Percentiles rank a stretch among this genome's conserved stretches.
Conservation (phyloP, 140 eudicot genomes). For the Senecio squalidus region DNA sequence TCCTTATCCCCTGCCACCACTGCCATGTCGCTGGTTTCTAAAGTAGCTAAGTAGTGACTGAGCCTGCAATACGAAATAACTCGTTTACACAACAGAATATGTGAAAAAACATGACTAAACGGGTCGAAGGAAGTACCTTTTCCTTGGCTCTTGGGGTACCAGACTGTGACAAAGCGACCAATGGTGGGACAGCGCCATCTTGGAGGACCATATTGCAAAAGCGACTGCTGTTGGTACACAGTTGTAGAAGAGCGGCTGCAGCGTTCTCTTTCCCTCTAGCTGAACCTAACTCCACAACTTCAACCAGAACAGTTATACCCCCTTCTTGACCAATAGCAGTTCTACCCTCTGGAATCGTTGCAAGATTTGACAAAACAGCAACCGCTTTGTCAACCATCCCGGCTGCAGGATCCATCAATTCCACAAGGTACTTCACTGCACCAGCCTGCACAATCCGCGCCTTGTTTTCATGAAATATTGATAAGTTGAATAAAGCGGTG, state of each 20-base stretch:
- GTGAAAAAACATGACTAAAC: background rate
- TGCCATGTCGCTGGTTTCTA: slow-evolving; percentile 84
- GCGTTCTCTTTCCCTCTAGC: slow-evolving; percentile 96
- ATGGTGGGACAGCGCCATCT: slow-evolving; percentile 89
- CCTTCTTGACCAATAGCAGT: slow-evolving; percentile 51
- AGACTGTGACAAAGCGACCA: slow-evolving; percentile 71
- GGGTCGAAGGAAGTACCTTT: slow-evolving; percentile 39
- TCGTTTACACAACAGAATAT: background rate
- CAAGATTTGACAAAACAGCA: slow-evolving; percentile 78
- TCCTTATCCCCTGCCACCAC: slow-evolving; percentile 61
- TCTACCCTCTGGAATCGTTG: slow-evolving; percentile 74
- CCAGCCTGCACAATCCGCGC: slow-evolving; percentile 74
- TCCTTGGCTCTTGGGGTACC: slow-evolving; percentile 91
- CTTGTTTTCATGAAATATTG: slow-evolving; percentile 68
- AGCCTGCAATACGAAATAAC: slow-evolving; percentile 52
- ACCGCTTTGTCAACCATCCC: slow-evolving; percentile 95
- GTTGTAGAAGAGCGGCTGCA: slow-evolving; percentile 80
- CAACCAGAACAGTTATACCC: slow-evolving; percentile 85
- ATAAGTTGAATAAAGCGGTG: slow-evolving; percentile 73
- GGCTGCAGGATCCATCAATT: slow-evolving; percentile 87
- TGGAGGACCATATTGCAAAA: slow-evolving; percentile 71
- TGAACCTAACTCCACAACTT: slow-evolving; percentile 84
- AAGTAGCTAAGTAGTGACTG: slow-evolving; percentile 80
- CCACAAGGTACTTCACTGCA: slow-evolving; percentile 73
- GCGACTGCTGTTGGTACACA: slow-evolving; percentile 65